Base-by-base conservation (phyloP, 176 grass and related monocot species). In the Cocos nucifera region DNA sequence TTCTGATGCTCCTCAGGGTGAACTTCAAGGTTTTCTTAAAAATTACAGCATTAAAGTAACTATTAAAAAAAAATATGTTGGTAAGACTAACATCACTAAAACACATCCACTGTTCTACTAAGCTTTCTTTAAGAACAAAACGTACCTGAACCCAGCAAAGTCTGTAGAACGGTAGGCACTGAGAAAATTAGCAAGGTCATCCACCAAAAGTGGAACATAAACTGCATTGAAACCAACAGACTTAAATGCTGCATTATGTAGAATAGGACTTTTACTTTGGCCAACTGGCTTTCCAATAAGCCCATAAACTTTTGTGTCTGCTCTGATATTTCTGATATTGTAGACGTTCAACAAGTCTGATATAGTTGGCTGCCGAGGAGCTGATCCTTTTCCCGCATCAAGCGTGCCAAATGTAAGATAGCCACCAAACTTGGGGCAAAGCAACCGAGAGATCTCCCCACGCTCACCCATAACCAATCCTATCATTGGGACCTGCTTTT, bases 131-230 rank as follows among this genome's bases (percentile, higher is more conserved):
- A 55, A n/a, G n/a, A 28, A 48, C 14, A 6, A 51, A 14, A 4
- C n/a, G 25, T 86, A 98, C 93, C 93, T 98, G 81, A 92, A 98
- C 19, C 87, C 93, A 75, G 73, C 79, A 79, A 98, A 98, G 39
- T 98, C 87, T 61, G 79, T 70, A 71, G 93, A 98, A 75, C 84
- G 92, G 73, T 89, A 98, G 26, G 87, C 85, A 35, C 51, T 76
- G 50, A 98, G 82, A 72, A 98, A 98, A 64, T 63, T 88, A 20
- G 54, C 73, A 73, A 98, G 70, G 67, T 98, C 82, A 71, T 98
- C 93, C 57, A 98, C 93, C 82, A 98, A 83, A 92, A 88, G 79
- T 14, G 87, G 82, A 56, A 92, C 87, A 67, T 98, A 98, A 21
- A 98, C 84, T 75, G 87, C 84, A 72, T 98, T 81, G 59, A 81